Percentiles rank a stretch among this genome's conserved stretches.
Evolutionary conservation across 192 early-diverging fungal species (phyloP).

Genomic region (Backusella psychrophila): DNA sequence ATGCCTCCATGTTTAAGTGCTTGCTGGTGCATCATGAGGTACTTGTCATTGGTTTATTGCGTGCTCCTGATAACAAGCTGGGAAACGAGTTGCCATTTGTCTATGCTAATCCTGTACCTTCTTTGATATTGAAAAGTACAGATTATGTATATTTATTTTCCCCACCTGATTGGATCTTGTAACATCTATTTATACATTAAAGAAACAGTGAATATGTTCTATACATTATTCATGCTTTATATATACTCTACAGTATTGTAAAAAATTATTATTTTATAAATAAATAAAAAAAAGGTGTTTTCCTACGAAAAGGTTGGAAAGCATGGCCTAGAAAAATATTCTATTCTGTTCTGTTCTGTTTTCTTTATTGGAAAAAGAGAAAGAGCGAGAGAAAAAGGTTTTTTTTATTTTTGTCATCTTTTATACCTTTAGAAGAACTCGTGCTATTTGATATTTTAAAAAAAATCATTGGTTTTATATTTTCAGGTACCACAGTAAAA

Average conservation of each 20-base stretch:
- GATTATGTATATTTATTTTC: conserved; percentile 55
- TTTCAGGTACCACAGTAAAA: no score
- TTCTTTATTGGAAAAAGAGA: background rate
- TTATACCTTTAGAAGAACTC: no score
- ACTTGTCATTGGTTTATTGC: conserved; percentile 51
- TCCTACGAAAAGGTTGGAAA: no score
- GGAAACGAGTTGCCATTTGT: conserved; percentile 64
- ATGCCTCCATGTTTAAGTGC: conserved; percentile 43
- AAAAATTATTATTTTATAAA: no score
- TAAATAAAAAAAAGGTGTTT: no score
- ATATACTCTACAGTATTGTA: background rate
- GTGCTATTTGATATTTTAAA: no score
- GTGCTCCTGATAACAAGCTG: conserved; percentile 37
- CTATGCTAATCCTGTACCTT: conserved; percentile 61
- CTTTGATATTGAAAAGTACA: conserved; percentile 46
- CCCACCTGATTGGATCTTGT: background rate
- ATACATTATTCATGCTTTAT: background rate
- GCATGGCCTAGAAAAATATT: background rate
- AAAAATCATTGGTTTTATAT: no score
- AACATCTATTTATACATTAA: background rate
- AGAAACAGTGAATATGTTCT: no score
- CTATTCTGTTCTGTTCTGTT: background rate
- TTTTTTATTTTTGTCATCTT: no score
- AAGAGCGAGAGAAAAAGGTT: no score
- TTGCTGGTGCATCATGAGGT: conserved; percentile 49